A percentile compares a stretch with the other conserved stretches of the same genome.
Evolutionary conservation across 2,329 filamentous ascomycete genomes (phyloP).

Genomic region (Calycina herbarum): DNA sequence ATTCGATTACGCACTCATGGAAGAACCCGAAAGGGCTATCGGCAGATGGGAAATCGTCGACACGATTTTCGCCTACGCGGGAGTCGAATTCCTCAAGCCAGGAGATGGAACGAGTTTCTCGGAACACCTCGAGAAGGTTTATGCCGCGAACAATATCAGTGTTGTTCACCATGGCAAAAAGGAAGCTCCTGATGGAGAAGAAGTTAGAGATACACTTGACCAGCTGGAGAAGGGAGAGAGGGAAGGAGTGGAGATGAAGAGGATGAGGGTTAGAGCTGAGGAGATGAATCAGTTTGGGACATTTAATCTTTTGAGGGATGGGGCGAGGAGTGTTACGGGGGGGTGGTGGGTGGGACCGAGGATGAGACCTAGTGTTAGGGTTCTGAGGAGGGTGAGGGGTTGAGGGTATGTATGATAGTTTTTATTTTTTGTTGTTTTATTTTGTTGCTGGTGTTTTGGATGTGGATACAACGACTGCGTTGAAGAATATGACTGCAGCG

Average conservation of each 20-base stretch:
- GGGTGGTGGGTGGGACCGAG: conserved; percentile 66
- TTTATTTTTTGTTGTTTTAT: not conserved
- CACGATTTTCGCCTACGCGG: conserved; percentile 57
- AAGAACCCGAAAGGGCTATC: conserved; percentile 49
- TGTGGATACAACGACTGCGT: not conserved
- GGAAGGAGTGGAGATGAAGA: conserved; percentile 42
- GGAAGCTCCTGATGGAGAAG: conserved; percentile 18
- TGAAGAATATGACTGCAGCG: not conserved
- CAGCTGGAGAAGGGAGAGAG: conserved; percentile 39
- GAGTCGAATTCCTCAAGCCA: conserved; percentile 58
- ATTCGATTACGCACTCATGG: conserved; percentile 63
- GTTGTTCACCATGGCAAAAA: conserved; percentile 16
- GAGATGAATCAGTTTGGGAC: conserved; percentile 34
- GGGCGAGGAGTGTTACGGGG: conserved; percentile 49
- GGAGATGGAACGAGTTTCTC: conserved; percentile 36
- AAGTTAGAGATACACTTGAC: conserved; percentile 30
- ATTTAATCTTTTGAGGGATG: conserved; percentile 34
- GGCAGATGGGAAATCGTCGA: conserved; percentile 59
- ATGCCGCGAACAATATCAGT: conserved; percentile 32
- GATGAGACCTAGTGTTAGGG: conserved; percentile 50
- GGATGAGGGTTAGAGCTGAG: conserved; percentile 25
- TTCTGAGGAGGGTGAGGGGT: conserved; percentile 31
- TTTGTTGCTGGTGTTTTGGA: not conserved
- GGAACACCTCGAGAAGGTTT: conserved; percentile 28
- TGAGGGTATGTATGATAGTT: not conserved